Conservation (phyloP, 371 early-diverging fungal genomes). For the Saksenaea vasiformis region DNA sequence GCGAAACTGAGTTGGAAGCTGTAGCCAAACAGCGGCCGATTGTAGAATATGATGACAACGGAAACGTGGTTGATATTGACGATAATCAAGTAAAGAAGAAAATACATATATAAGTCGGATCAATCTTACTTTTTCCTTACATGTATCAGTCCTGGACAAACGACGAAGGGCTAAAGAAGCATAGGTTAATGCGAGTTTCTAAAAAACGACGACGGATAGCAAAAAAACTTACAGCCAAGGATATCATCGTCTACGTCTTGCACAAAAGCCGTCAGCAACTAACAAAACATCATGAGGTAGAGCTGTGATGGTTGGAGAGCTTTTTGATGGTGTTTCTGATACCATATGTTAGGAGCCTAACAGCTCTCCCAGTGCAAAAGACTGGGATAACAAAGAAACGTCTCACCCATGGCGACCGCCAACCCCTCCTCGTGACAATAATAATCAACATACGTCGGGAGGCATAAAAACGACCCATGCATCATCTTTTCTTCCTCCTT, state of each 20-base stretch:
- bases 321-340: neutral
- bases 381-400: neutral
- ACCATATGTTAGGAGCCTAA: neutral
- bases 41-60: neutral
- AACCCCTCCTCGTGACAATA: neutral
- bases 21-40: neutral
- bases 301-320: too few relatives aligned
- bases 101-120: neutral
- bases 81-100: neutral
- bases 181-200: neutral
- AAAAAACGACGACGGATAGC: neutral
- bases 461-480: neutral
- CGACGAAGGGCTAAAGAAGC: neutral
- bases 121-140: neutral
- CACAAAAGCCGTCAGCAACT: neutral
- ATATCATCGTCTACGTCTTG: neutral
- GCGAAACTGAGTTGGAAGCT: neutral
- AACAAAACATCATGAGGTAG: neutral
- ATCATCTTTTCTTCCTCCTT: neutral
- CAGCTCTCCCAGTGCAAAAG: neutral
- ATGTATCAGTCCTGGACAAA: constrained; percentile 2
- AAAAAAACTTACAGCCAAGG: neutral
- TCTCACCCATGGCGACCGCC: neutral
- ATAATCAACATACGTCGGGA: neutral
- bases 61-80: neutral